Conservation (phyloP, 2,329 filamentous ascomycete species). For the Dactylonectria macrodidyma region DNA sequence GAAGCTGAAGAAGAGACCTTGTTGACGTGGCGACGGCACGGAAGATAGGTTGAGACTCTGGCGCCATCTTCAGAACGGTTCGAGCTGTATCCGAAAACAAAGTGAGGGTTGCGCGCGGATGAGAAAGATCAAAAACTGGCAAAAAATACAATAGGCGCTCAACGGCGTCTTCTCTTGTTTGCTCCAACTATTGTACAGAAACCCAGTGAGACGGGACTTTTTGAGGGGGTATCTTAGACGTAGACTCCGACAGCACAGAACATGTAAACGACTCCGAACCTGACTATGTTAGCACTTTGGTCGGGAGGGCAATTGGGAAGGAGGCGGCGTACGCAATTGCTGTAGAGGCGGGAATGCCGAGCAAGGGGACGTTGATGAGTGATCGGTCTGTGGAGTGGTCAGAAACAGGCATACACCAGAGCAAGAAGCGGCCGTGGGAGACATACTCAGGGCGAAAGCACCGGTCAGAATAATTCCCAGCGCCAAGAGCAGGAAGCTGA, state of each 20-base stretch:
- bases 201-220: conserved; percentile 50
- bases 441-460: conserved; percentile 88
- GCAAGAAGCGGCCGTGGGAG: not conserved
- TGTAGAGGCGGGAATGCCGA: conserved; percentile 89
- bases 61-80: conserved; percentile 45
- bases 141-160: conserved; percentile 47
- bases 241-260: conserved; percentile 99
- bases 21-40: conserved; percentile 84
- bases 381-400: conserved; percentile 78
- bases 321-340: conserved; percentile 83
- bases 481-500: conserved; percentile 83
- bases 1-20: conserved; percentile 78
- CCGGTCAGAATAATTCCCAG: conserved; percentile 81
- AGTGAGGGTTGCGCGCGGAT: conserved; percentile 27
- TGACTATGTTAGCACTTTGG: conserved; percentile 56
- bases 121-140: conserved; percentile 40
- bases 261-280: conserved; percentile 96
- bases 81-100: conserved; percentile 18
- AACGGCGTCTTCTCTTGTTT: conserved; percentile 51
- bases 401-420: conserved; percentile 34
- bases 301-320: not conserved
- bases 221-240: conserved; percentile 77
- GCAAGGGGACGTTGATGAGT: conserved; percentile 79
- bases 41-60: conserved; percentile 70
- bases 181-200: conserved; percentile 57